phyloP scores from a whole-genome alignment of 169 alveolate genomes.

The Plasmodium berghei region DNA sequence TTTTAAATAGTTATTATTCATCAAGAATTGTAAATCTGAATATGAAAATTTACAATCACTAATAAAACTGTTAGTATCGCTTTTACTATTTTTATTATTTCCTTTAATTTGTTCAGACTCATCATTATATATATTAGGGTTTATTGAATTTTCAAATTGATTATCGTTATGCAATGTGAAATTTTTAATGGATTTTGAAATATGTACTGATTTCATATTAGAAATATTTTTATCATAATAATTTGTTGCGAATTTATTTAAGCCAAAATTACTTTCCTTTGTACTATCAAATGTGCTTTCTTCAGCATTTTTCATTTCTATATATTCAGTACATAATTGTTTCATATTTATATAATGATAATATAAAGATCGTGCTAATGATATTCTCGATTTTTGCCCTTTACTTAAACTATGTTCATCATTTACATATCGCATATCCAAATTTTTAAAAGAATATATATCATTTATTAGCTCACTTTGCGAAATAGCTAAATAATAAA shows the following conservation, averaged over 20 bases:
- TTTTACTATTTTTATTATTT: background rate
- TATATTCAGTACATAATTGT: background rate
- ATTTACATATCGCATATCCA: slow-evolving; percentile 83
- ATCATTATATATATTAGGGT: no score
- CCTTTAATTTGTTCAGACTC: background rate
- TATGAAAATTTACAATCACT: no score
- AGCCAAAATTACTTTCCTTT: background rate
- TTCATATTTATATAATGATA: slow-evolving; percentile 66
- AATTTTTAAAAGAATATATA: slow-evolving; percentile 81
- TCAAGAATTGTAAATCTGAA: background rate
- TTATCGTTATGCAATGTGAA: no score
- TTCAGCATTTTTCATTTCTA: background rate
- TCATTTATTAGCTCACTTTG: slow-evolving; percentile 83
- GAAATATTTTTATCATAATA: no score
- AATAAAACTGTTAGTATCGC: background rate
- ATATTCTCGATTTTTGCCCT: slow-evolving; percentile 94
- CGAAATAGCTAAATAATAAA: slow-evolving; percentile 75
- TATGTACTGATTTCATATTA: no score
- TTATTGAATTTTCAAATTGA: no score
- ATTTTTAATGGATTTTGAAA: no score
- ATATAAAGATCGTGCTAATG: slow-evolving; percentile 94
- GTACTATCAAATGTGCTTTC: background rate
- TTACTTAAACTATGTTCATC: slow-evolving; percentile 90
- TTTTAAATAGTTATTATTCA: background rate
- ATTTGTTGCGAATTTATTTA: no score